phyloP scores from a whole-genome alignment of 208 protist genomes.

The Leishmania braziliensis region DNA sequence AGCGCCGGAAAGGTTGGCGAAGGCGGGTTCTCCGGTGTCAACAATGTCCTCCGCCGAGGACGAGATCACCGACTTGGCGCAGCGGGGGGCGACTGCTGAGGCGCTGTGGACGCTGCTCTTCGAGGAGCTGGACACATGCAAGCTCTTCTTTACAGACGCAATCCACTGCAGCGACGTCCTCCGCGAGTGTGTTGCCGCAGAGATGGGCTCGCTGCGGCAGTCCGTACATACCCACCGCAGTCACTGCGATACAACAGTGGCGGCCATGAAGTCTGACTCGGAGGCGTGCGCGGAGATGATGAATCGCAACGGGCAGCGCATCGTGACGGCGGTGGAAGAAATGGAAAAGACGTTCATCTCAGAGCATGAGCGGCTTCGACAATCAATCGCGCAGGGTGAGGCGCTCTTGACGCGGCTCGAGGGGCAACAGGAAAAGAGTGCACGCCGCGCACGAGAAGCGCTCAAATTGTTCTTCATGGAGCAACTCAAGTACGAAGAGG shows the following conservation, averaged over 20 bases:
- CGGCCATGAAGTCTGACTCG: constrained; percentile 42
- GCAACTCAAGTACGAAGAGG: constrained; percentile 69
- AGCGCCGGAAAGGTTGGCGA: background rate
- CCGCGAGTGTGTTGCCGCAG: constrained; percentile 1
- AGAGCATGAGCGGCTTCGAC: constrained; percentile 36
- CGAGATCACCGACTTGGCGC: constrained; percentile 3
- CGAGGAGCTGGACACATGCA: constrained; percentile 49
- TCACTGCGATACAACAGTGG: constrained; percentile 25
- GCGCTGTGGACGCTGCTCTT: constrained; percentile 67
- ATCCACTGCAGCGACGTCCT: constrained; percentile 8
- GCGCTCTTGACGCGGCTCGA: constrained; percentile 45
- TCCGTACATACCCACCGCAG: constrained; percentile 34
- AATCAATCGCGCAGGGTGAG: constrained; percentile 40
- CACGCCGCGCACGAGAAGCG: constrained; percentile 73
- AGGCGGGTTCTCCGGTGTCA: background rate
- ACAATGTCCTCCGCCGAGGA: background rate
- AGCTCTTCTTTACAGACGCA: constrained; percentile 32
- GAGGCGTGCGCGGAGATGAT: constrained; percentile 41
- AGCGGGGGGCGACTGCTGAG: constrained; percentile 36
- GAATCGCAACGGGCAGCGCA: constrained; percentile 26
- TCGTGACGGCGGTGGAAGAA: constrained; percentile 27
- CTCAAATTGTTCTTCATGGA: constrained; percentile 76
- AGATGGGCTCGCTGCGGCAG: constrained; percentile 16
- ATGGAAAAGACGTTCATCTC: constrained; percentile 37
- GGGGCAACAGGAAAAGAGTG: constrained; percentile 65